Evolutionary conservation across 768 basidiomycete species (phyloP).

Genomic region (Porphyrellus cyaneotinctus): DNA sequence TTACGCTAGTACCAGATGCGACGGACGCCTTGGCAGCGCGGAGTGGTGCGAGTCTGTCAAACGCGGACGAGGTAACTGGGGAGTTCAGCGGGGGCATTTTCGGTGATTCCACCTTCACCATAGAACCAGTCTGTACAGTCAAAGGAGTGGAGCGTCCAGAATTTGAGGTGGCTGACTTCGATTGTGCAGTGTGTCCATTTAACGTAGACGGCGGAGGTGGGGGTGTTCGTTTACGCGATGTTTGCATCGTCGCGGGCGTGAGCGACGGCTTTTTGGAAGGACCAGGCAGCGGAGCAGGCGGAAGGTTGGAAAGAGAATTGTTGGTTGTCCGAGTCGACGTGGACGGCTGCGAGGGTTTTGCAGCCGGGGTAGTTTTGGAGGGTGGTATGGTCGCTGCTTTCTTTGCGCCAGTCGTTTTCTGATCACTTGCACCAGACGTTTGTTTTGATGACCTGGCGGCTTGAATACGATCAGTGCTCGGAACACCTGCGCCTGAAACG

Average conservation of each 20-base stretch:
- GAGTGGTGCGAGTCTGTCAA: conserved; percentile 32
- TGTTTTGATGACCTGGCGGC: conserved; percentile 12
- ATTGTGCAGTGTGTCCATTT: not conserved
- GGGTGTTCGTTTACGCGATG: not conserved
- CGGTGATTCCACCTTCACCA: conserved; percentile 19
- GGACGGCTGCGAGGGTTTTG: conserved; percentile 2
- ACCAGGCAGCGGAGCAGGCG: not conserved
- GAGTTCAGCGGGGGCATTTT: conserved; percentile 9
- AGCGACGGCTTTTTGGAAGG: not conserved
- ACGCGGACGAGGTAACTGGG: not conserved
- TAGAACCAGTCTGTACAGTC: conserved; percentile 11
- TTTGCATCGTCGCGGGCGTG: not conserved
- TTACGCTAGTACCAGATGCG: conserved; percentile 1
- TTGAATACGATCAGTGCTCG: conserved; percentile 7
- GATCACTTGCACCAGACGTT: not conserved
- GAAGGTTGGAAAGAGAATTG: conserved; percentile 17
- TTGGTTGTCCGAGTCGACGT: conserved; percentile 16
- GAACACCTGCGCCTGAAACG: not conserved
- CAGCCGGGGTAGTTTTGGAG: not conserved
- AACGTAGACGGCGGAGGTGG: not conserved
- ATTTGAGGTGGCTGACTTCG: not conserved
- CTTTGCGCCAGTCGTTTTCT: conserved; percentile 8
- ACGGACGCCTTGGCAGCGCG: conserved; percentile 31
- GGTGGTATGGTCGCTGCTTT: not conserved
- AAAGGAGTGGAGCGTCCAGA: not conserved